Base-by-base conservation (phyloP, 1,139 yeast species). In the Candida sp. region DNA sequence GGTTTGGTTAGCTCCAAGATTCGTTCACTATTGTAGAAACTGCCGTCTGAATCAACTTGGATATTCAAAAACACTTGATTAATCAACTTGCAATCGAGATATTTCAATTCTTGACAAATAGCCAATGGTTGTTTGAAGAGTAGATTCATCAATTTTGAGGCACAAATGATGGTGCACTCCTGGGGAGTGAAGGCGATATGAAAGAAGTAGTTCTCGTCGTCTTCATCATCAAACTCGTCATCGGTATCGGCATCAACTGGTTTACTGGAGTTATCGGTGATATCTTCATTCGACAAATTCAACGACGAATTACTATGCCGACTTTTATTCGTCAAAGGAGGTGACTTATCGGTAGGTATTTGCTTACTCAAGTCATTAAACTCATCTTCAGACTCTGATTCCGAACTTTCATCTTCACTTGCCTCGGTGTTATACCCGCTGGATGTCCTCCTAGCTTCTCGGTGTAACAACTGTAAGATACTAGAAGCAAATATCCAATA, bases 1-100 rank as follows among this genome's bases (percentile, higher is more conserved):
- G 90, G 90, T 41, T 73, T 70, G 1, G 87, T 81, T 27, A 84
- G 63, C 45, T 79, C 79, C 42, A 84, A 57, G 7, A 84, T 82
- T 36, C 83, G 64, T 35, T 75, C 65, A 33, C 82, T 81, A 45
- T 73, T 62, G 51, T 68, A 81, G 50, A 71, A 75, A 19, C 72
- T 68, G 0, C 88, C 86, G 48, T 81, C 87, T 43, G 81, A 77
- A 49, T 82, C 84, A 3, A 84, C 77, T 48, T 81, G 86, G 30
- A 84, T 63, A 25, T 76, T 76, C 33, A 81, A 63, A 53, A 76
- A 84, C 22, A 65, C 64, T 27, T 75, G 75, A 1, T 68, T 64
- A 7, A 81, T 52, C n/a, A 81, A 54, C 44, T 73, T 55, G 3
- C 79, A 77, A 38, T 68, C 70, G 6, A 48, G 49, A 44, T 59